These are phyloP conservation scores for Eucalyptus marginata DNA, from an alignment of 345 rosid genomes.

Conservation along the genomic window DNA sequence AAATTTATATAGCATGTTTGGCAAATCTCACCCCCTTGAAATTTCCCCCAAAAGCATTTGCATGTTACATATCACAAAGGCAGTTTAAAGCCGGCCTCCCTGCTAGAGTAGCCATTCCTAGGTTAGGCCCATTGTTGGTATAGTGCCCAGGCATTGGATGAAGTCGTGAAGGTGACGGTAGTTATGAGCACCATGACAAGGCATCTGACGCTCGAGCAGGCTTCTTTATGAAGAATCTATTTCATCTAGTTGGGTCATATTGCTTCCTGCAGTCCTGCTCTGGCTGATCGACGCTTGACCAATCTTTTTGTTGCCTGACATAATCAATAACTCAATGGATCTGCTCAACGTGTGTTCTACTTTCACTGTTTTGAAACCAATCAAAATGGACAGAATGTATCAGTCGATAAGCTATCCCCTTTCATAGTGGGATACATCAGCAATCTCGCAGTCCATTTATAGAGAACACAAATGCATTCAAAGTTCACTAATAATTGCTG, in stretches of 20 bases:
- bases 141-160: neutral
- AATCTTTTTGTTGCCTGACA: neutral
- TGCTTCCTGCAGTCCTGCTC: neutral
- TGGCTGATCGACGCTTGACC: neutral
- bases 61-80: neutral
- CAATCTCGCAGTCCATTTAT: no score
- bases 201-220: neutral
- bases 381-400: neutral
- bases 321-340: neutral
- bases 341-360: neutral
- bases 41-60: neutral
- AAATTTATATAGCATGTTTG: neutral
- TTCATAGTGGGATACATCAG: no score
- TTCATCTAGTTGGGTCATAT: neutral
- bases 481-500: no score
- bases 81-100: neutral
- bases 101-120: neutral
- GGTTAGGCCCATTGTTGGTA: neutral
- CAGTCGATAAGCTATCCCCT: neutral
- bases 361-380: neutral
- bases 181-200: neutral
- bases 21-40: neutral
- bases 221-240: neutral
- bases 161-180: neutral
- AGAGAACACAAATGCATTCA: no score